These are phyloP conservation scores for Tremella fuciformis DNA, from an alignment of 768 basidiomycete genomes.

Conservation along the genomic window DNA sequence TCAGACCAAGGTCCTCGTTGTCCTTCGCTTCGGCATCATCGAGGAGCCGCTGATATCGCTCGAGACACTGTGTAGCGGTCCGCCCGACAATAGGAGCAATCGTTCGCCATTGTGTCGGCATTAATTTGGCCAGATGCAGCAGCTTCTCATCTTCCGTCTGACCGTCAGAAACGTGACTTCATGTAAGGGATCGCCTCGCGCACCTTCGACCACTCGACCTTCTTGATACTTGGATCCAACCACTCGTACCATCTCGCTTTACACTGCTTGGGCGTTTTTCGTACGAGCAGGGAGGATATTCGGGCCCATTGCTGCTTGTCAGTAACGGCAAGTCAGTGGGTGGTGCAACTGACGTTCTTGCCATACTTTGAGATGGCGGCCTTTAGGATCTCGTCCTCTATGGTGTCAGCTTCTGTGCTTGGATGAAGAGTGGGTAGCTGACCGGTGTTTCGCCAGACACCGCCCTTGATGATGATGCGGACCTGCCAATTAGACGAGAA, in stretches of 20 bases:
- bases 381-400: slow-evolving; percentile 88
- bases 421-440: background rate
- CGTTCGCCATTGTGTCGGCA: slow-evolving; percentile 99
- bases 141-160: slow-evolving; percentile 98
- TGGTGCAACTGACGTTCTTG: slow-evolving; percentile 49
- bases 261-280: slow-evolving; percentile 99
- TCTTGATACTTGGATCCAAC: slow-evolving; percentile 98
- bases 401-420: background rate
- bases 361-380: slow-evolving; percentile 72
- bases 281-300: slow-evolving; percentile 92
- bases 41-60: slow-evolving; percentile 94
- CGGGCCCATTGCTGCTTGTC: slow-evolving; percentile 67
- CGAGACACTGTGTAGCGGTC: slow-evolving; percentile 94
- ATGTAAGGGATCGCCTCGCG: slow-evolving; percentile 29
- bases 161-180: slow-evolving; percentile 5
- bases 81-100: slow-evolving; percentile 97
- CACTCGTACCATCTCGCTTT: slow-evolving; percentile 94
- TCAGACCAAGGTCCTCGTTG: slow-evolving; percentile 85
- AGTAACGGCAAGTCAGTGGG: background rate
- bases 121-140: slow-evolving; percentile 92
- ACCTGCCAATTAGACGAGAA: slow-evolving; percentile 29
- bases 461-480: slow-evolving; percentile 53
- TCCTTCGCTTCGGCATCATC: slow-evolving; percentile 98
- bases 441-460: slow-evolving; percentile 52
- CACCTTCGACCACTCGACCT: slow-evolving; percentile 99